Evolutionary conservation across 31 red algal species (phyloP), one percentile per base, ranked within the genome.

Genomic region (Odonthalia washingtoniensis): DNA sequence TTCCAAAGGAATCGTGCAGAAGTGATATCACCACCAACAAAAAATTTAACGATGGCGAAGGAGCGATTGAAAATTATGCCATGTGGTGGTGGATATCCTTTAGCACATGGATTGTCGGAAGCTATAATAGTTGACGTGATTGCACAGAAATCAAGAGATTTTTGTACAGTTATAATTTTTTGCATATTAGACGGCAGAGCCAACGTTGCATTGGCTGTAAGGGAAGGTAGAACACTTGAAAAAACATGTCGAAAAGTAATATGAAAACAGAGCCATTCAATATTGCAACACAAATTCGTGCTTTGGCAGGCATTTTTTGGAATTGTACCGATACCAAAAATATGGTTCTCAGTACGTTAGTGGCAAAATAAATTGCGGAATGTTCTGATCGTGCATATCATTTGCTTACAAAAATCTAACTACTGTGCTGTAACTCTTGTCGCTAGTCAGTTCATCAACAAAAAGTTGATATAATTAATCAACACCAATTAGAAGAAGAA

Each of bases 61-160:
- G 80, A 87, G 32, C 89, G 92, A 1, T 86, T 99, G 88, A 92
- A 99, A 74, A 94, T 85, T 9, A 94, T 99, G 94, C 97, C 97
- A 24, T 95, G 91, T 73, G 97, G 97, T 34, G 97, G 97, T 0
- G 94, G 97, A 3, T 95, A 94, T n/a, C n/a, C n/a, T n/a, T n/a
- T n/a, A n/a, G n/a, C n/a, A n/a, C n/a, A n/a, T n/a, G n/a, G n/a
- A n/a, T 30, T 94, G 94, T 24, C 68, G 96, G 74, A 91, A 94
- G 30, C 90, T 40, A 87, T 90, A 6, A 85, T 89, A 52, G 83
- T 80, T 0, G 97, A 91, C 0, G 24, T 94, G 16, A 93, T 96
- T 46, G 93, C 94, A 31, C 82, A 92, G 52, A 98, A 94, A 68
- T 72, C 74, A 46, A 94, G 97, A 17, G 94, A 96, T 57, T 77